Evolutionary conservation across 2,329 filamentous ascomycete species (phyloP).

Genomic region (Neofusicoccum laricinum): DNA sequence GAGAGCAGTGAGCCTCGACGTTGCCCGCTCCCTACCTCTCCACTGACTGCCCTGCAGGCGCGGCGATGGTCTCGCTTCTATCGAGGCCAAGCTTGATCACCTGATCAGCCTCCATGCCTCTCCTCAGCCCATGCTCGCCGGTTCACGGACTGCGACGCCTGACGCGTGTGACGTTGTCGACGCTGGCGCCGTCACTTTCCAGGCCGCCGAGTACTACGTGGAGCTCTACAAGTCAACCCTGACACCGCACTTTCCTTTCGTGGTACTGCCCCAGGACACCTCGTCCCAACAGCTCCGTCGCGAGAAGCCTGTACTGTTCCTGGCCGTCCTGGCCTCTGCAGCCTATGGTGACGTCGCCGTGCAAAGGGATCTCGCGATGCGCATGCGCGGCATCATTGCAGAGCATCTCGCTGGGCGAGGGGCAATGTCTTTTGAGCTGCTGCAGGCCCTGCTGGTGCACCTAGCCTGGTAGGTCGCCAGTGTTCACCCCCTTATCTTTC

Average conservation of each 20-base stretch:
- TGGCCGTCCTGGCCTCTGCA: conserved; percentile 30
- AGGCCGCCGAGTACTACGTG: background rate
- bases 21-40: no score
- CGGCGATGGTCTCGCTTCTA: background rate
- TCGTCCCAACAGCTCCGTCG: conserved; percentile 20
- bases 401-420: conserved; percentile 30
- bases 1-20: conserved; percentile 30
- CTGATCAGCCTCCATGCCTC: conserved; percentile 10
- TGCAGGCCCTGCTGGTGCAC: conserved; percentile 39
- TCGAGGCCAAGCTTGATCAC: background rate
- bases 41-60: background rate
- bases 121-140: conserved; percentile 16
- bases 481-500: background rate
- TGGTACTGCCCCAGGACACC: conserved; percentile 20
- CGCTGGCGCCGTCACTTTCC: background rate
- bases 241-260: conserved; percentile 24
- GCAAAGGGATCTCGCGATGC: conserved; percentile 29
- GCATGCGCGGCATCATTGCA: conserved; percentile 28
- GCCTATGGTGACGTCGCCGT: conserved; percentile 23
- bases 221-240: background rate
- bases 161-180: background rate
- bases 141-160: background rate
- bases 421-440: conserved; percentile 37
- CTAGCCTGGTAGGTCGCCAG: conserved; percentile 31
- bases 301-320: conserved; percentile 35